phyloP scores from a whole-genome alignment of 202 grass and related monocot genomes.

The Dendrocalamus latiflorus region DNA sequence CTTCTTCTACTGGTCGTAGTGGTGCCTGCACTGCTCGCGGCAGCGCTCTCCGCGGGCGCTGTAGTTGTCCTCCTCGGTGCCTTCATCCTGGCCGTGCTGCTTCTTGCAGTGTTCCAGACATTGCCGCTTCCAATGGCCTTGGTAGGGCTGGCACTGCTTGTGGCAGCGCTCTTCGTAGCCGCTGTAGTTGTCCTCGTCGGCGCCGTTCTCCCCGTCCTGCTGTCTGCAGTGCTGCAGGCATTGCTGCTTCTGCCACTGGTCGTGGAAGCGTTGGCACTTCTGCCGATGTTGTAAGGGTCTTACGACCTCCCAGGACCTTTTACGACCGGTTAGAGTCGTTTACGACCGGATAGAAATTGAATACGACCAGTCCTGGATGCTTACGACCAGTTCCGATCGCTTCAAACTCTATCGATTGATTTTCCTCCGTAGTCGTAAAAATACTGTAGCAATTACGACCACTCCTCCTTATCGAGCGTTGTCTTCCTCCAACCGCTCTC shows the following conservation, averaged over 20 bases:
- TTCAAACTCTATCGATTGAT: too few species aligned
- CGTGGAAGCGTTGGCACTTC: neutral
- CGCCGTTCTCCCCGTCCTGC: neutral
- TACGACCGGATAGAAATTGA: too few species aligned
- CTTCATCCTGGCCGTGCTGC: neutral
- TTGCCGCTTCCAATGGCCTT: neutral
- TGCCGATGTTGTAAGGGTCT: too few species aligned
- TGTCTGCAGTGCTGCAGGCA: neutral
- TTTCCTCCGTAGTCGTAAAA: too few species aligned
- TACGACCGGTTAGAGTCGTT: too few species aligned
- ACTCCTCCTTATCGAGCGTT: too few species aligned
- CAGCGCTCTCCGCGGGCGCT: neutral
- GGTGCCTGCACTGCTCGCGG: neutral
- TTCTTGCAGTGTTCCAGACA: neutral
- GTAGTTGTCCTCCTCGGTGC: accelerated
- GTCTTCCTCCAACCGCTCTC: too few species aligned
- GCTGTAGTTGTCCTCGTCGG: neutral
- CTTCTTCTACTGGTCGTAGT: neutral
- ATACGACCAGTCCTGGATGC: too few species aligned
- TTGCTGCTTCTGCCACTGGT: neutral
- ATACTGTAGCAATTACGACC: too few species aligned
- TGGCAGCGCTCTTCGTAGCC: neutral
- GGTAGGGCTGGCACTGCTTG: neutral
- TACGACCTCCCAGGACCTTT: too few species aligned
- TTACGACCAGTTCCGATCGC: too few species aligned